These are phyloP conservation scores for Claviceps capensis DNA, from an alignment of 2,329 filamentous ascomycete species.

Conservation along the genomic window DNA sequence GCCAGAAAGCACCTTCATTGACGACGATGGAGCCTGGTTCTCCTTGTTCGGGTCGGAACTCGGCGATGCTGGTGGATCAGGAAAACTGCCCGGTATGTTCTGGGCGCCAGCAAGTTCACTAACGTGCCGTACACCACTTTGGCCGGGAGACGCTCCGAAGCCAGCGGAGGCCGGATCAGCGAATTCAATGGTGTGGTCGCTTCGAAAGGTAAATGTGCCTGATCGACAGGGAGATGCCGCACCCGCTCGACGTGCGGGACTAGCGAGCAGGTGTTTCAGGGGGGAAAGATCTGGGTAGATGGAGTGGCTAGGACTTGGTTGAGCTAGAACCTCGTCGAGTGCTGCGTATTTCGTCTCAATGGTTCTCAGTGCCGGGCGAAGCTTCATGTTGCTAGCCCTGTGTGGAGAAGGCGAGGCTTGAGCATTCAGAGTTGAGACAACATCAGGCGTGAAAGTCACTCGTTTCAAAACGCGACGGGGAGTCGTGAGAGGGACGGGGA, in stretches of 20 bases:
- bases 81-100: constrained; percentile 44
- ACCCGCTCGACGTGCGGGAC: constrained; percentile 13
- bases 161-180: constrained; percentile 31
- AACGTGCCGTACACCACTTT: constrained; percentile 47
- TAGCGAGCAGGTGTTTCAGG: constrained; percentile 19
- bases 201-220: constrained; percentile 51
- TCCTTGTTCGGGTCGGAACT: constrained; percentile 37
- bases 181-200: constrained; percentile 50
- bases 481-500: constrained; percentile 43
- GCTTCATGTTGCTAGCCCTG: constrained; percentile 34
- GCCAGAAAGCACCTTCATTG: constrained; percentile 24
- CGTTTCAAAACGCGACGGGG: constrained; percentile 60
- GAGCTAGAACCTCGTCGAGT: constrained; percentile 14
- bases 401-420: constrained; percentile 43
- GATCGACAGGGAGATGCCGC: constrained; percentile 28
- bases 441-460: constrained; percentile 67
- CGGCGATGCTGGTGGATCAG: constrained; percentile 17
- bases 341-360: constrained; percentile 17
- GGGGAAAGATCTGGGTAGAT: constrained; percentile 40
- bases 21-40: constrained; percentile 30
- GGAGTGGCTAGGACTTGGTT: constrained; percentile 21
- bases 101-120: constrained; percentile 34
- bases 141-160: constrained; percentile 45
- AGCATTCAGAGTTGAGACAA: constrained; percentile 33
- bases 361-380: constrained; percentile 18